Evolutionary conservation across 768 basidiomycete genomes (phyloP).

Genomic region (Macrolepiota albuminosa): DNA sequence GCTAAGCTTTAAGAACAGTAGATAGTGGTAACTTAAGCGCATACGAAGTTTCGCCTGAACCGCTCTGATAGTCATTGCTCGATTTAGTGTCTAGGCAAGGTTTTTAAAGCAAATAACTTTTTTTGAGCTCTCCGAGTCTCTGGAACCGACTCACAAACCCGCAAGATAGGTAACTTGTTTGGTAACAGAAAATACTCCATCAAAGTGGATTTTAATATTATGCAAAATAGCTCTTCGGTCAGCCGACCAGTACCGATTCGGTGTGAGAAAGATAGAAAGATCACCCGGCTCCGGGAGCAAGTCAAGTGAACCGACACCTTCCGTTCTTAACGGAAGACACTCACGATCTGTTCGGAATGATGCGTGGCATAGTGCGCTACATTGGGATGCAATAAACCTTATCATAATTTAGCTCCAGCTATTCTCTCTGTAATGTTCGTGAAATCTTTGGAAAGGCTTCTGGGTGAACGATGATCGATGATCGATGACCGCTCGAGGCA

Average conservation of each 20-base stretch:
- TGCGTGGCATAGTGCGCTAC: not conserved
- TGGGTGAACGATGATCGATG: not conserved
- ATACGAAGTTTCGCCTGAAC: no score
- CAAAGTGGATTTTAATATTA: not conserved
- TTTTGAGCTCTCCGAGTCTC: no score
- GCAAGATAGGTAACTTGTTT: not conserved
- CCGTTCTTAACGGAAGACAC: not conserved
- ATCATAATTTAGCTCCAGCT: no score
- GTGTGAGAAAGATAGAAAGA: not conserved
- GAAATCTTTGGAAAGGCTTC: not conserved
- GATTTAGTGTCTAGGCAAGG: no score
- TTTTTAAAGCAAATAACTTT: no score
- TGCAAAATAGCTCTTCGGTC: not conserved
- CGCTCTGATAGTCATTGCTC: no score
- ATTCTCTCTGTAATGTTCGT: not conserved
- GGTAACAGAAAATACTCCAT: not conserved
- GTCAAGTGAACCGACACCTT: not conserved
- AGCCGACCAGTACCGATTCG: not conserved
- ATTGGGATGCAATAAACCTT: not conserved
- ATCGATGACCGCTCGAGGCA: no score
- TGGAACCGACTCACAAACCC: not conserved
- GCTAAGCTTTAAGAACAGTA: no score
- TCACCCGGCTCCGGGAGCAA: not conserved
- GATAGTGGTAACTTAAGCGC: no score
- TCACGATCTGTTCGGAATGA: not conserved